Evolutionary conservation across 2,329 filamentous ascomycete genomes (phyloP).

Genomic region (Diaporthe sp.): DNA sequence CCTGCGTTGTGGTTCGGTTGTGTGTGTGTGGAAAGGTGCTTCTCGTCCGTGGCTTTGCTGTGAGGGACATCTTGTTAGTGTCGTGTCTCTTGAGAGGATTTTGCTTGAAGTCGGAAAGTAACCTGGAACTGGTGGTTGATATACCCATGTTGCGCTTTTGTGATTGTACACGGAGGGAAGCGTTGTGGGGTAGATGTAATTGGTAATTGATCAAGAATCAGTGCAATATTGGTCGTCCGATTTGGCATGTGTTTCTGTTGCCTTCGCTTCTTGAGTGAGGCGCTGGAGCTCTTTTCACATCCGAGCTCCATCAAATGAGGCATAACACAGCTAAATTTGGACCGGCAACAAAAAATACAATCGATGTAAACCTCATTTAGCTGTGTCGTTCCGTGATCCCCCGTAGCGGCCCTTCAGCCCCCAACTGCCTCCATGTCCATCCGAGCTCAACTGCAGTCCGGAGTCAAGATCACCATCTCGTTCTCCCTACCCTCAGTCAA

Average conservation of each 20-base stretch:
- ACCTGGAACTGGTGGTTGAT: not conserved
- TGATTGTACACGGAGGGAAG: not conserved
- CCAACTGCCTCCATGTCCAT: too few species aligned
- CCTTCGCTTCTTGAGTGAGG: not conserved
- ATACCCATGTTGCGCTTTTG: conserved; percentile 22
- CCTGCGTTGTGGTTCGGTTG: not conserved
- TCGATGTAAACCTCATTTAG: too few species aligned
- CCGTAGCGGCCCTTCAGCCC: too few species aligned
- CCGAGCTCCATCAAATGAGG: too few species aligned
- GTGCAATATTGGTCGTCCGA: not conserved
- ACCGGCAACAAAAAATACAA: not conserved
- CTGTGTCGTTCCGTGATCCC: too few species aligned
- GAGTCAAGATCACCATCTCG: too few species aligned
- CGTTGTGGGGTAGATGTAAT: not conserved
- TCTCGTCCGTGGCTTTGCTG: too few species aligned
- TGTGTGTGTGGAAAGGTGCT: not conserved
- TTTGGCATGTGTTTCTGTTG: not conserved
- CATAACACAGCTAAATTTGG: not conserved
- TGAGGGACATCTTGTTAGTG: not conserved
- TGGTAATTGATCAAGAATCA: not conserved
- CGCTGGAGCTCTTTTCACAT: too few species aligned
- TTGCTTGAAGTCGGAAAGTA: not conserved
- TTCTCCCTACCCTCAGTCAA: not conserved
- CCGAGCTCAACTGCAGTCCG: too few species aligned
- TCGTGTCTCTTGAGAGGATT: not conserved